These are phyloP conservation scores for Forsythia viridissima DNA, from an alignment of 257 asterid species.

Conservation along the genomic window DNA sequence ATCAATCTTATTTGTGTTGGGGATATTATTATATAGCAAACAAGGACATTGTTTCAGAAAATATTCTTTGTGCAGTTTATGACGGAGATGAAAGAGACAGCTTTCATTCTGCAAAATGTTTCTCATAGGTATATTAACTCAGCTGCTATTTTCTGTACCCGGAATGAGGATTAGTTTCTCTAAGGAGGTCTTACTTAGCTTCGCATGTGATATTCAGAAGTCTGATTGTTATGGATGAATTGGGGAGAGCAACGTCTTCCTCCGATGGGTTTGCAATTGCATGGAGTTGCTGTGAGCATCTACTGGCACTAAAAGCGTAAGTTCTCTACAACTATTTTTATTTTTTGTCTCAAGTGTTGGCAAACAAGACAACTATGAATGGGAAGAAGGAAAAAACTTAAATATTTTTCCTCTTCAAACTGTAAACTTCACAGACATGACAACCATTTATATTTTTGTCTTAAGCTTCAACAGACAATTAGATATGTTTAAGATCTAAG, in stretches of 20 bases:
- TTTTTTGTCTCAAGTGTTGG: neutral
- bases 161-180: constrained; percentile 23
- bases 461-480: too few species aligned
- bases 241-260: constrained; percentile 98
- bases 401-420: too few species aligned
- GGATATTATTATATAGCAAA: neutral
- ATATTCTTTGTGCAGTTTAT: constrained; percentile 63
- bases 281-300: constrained; percentile 98
- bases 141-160: neutral
- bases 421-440: too few species aligned
- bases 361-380: neutral
- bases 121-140: constrained; percentile 56
- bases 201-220: constrained; percentile 59
- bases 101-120: constrained; percentile 92
- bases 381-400: neutral
- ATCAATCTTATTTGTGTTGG: neutral
- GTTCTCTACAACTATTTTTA: constrained; percentile 21
- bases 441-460: too few species aligned
- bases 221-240: constrained; percentile 90
- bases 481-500: too few species aligned
- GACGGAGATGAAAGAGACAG: constrained; percentile 99
- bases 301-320: constrained; percentile 82
- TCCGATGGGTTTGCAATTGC: constrained; percentile 96
- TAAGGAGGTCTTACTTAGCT: constrained; percentile 21
- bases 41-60: constrained; percentile 4